Evolutionary conservation across 2,329 filamentous ascomycete species (phyloP), one percentile per base, ranked within the genome.

Genomic region (Conoideocrella luteorostrata): DNA sequence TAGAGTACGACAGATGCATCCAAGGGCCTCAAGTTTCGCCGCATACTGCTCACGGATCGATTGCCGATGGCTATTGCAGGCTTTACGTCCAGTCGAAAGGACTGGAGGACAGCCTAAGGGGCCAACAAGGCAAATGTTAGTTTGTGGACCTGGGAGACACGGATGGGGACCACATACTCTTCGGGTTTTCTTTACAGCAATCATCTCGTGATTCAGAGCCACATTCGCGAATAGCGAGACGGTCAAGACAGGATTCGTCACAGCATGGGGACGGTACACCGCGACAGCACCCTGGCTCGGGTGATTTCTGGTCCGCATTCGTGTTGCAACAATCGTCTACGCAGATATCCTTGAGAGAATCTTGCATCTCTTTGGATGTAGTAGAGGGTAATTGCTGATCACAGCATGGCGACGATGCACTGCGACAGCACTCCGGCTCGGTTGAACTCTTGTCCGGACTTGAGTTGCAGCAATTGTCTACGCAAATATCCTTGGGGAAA

Each of bases 1-100:
- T 13, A 78, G 65, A 17, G 71, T 66, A 15, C 73, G 68, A 46
- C 75, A 78, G 47, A 78, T 71, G 53, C 74, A 78, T 4, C 74
- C 74, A 1, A 78, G 56, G 4, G 72, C 67, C 35, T 68, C 55
- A 2, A 78, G 65, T 12, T 52, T 69, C 3, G 62, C 61, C 1
- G 59, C 63, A 42, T 75, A 77, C 13, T 55, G 61, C 20, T 64
- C 55, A 22, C 57, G 62, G 2, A 63, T 55, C 6, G 60, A 60
- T 10, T 51, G 55, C 1, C 47, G 45, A 46, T 75, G 71, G 5
- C 60, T 37, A 21, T 46, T 48, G 50, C 71, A 75, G 23, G 66
- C 52, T 21, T 35, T 39, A 18, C 17, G 28, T 39, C 12, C 20
- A 6, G 34, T 35, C 39, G 18, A 17, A 9, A 12, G 18, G 35